Conservation (phyloP, 2,329 filamentous ascomycete genomes). For the Dendryphion nanum region DNA sequence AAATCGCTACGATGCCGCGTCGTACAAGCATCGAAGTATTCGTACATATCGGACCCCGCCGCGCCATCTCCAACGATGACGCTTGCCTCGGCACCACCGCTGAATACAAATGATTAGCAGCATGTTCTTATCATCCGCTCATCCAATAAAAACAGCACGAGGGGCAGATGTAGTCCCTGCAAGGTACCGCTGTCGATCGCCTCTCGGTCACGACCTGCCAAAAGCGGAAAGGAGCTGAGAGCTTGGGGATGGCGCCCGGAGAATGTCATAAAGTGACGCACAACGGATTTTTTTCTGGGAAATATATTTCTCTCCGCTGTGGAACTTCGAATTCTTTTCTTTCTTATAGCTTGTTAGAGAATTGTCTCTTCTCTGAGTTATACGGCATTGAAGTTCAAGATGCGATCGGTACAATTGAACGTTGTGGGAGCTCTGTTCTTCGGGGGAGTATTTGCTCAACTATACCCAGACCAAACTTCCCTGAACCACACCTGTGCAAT, state of each 20-base stretch:
- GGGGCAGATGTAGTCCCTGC: conserved; percentile 29
- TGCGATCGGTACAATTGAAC: conserved; percentile 15
- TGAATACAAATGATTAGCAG: neutral
- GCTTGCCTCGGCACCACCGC: neutral
- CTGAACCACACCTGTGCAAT: conserved; percentile 59
- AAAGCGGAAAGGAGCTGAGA: conserved; percentile 31
- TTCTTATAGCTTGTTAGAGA: conserved; percentile 8
- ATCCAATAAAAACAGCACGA: conserved; percentile 33
- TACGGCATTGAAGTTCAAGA: conserved; percentile 8
- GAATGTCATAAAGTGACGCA: too few species aligned
- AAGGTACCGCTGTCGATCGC: conserved; percentile 16
- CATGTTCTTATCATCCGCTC: conserved; percentile 16
- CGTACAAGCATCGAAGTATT: too few species aligned
- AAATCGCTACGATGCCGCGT: too few species aligned
- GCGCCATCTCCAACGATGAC: neutral
- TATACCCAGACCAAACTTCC: conserved; percentile 48
- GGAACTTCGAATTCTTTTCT: too few species aligned
- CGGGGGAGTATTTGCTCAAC: conserved; percentile 31
- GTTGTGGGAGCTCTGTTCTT: conserved; percentile 17
- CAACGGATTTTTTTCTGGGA: too few species aligned
- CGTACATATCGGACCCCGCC: neutral
- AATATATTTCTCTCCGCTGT: too few species aligned
- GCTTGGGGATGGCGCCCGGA: too few species aligned
- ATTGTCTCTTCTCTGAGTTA: neutral
- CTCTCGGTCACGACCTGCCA: conserved; percentile 26